Evolutionary conservation across 2,329 filamentous ascomycete species (phyloP), one percentile per base, ranked within the genome.

Genomic region (Phoma sp.): DNA sequence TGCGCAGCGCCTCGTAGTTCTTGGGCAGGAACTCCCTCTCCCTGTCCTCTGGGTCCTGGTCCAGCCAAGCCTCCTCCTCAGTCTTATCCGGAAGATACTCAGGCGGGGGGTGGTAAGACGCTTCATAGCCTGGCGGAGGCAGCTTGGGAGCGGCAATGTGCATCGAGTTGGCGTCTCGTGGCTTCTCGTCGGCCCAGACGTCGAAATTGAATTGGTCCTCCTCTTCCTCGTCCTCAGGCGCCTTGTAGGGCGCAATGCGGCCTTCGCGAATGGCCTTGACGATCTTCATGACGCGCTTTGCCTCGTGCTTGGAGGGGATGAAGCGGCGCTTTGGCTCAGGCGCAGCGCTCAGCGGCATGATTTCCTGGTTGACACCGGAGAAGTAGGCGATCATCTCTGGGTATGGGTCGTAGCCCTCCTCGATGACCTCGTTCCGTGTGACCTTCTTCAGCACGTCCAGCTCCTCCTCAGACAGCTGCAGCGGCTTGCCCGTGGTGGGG

Each of bases 311-410:
- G 41, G 93, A 98, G 6, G 96, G 95, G 8, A 99, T 80, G 74
- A 98, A 99, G 66, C 95, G 88, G 60, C 95, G 85, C 79, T 99
- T 99, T 1, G 95, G 95, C 73, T 99, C 95, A 6, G 95, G 95
- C 0, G 95, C 95, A 40, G 93, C 89, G 71, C 91, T 97, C 52
- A 99, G 76, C 11, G 95, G 95, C 93, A 99, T 98, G 59, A 89
- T 87, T 77, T 99, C 95, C 71, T 89, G 84, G 66, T 92, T 88
- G 18, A 55, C 52, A 60, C 90, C 89, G 9, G 91, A 95, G 75
- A 98, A 99, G 80, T 92, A 99, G 67, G 96, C 92, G 6, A 99
- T 86, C 72, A 90, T 92, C 61, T 96, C 89, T 2, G 93, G 91
- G 71, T 99, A 98, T 3, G 91, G 93, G 71, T 99, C 89, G 74